Conservation (phyloP, 305 asterid species). For the Solanum chacoense region DNA sequence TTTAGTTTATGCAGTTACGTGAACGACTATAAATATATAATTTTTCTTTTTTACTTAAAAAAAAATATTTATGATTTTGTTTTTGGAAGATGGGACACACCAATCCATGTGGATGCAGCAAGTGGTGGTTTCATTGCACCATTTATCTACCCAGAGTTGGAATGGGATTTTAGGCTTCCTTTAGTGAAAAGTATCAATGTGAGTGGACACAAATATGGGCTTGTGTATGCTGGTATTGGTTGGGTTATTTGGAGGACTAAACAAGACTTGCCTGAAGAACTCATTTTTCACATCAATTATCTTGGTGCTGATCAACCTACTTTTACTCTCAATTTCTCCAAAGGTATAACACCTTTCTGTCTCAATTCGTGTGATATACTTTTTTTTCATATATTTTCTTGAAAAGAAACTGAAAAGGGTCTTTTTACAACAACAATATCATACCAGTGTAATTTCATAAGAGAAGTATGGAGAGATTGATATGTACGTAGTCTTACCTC, state of each 20-base stretch:
- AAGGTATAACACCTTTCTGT: constrained; percentile 12
- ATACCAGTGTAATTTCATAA: neutral
- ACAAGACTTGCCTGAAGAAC: constrained; percentile 40
- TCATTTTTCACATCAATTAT: constrained; percentile 45
- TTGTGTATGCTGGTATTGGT: constrained; percentile 49
- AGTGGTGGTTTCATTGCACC: constrained; percentile 59
- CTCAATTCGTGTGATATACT: neutral
- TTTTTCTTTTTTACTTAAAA: neutral
- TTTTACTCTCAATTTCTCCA: constrained; percentile 50
- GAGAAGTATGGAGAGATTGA: neutral
- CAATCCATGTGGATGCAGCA: constrained; percentile 56
- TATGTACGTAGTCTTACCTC: neutral
- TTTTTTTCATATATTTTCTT: neutral
- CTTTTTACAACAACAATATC: neutral
- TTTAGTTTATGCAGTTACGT: neutral
- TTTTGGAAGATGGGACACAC: constrained; percentile 37
- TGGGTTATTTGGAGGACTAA: constrained; percentile 47
- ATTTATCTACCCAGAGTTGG: constrained; percentile 37
- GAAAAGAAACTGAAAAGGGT: no score
- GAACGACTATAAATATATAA: neutral
- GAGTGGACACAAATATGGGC: constrained; percentile 43
- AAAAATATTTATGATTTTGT: neutral
- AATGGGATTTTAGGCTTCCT: constrained; percentile 50
- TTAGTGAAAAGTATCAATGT: constrained; percentile 46
- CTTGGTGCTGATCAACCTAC: constrained; percentile 58